Evolutionary conservation across 306 rosid species (phyloP), one percentile per base, ranked within the genome.

Genomic region (Trichosanthes cucumerina): DNA sequence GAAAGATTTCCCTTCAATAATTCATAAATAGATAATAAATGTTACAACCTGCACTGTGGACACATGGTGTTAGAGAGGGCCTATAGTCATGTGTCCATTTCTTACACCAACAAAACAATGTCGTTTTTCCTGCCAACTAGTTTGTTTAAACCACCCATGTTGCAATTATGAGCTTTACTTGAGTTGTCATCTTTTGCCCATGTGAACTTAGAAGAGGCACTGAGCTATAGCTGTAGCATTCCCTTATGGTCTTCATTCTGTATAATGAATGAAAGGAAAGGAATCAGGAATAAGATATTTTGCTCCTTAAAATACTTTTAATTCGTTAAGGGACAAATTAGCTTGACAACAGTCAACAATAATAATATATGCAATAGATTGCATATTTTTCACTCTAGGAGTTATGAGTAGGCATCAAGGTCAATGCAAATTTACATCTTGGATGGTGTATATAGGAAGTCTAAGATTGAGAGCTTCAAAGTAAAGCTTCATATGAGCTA

Each of bases 121-220:
- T 43, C 79, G 77, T 77, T 72, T 73, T 79, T 41, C 65, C 57
- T 75, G 76, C 83, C 84, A 79, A 84, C 79, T 26, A 34, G 24
- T 47, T 57, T 81, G 79, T 75, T 84, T 41, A 41, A 77, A 63
- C 70, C 59, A 34, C 83, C 79, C 75, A 71, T 64, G 80, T 76
- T 81, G 49, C 81, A 65, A 81, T 75, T 66, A 79, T 59, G 36
- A 84, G 41, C 73, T 72, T 79, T 52, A 46, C 34, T 24, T 46
- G 33, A 75, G 74, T 38, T 66, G 69, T 75, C 62, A 74, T 23
- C 36, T 62, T 38, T 63, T n/a, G 80, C 63, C 78, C 78, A 78
- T 58, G 78, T 73, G 84, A 63, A 33, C 21, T 34, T 52, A 15
- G 77, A 23, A 72, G 58, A 72, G 77, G n/a, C 76, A 69, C 57